These are phyloP conservation scores for Vaccinium corymbosum DNA, from an alignment of 148 eudicot genomes.

Conservation along the genomic window DNA sequence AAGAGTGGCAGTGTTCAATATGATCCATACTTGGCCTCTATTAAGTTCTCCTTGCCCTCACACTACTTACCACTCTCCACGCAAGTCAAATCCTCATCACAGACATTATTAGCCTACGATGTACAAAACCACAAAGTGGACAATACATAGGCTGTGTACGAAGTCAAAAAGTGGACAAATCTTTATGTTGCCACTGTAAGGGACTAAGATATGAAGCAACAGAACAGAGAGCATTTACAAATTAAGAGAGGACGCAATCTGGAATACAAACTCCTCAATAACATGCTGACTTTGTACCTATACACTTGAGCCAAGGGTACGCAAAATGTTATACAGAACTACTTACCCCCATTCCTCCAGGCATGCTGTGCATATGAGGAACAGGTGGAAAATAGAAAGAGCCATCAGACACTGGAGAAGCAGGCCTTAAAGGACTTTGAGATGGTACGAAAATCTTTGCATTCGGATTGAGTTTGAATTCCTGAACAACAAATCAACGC, in stretches of 20 bases:
- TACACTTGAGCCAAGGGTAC: constrained; percentile 3
- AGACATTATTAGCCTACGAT: not conserved
- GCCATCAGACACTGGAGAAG: constrained; percentile 75
- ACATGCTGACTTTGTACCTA: not conserved
- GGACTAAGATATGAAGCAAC: not conserved
- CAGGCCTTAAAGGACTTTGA: constrained; percentile 68
- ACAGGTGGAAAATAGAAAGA: constrained; percentile 71
- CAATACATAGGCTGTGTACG: not conserved
- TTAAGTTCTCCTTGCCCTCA: not conserved
- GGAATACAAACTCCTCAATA: constrained; percentile 7
- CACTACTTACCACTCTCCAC: not conserved
- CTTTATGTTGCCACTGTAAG: not conserved
- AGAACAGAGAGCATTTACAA: not conserved
- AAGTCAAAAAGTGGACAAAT: too few species aligned
- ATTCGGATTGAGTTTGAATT: constrained; percentile 83
- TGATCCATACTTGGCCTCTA: not conserved
- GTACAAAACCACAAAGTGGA: not conserved
- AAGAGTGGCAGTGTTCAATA: not conserved
- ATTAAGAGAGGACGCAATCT: not conserved
- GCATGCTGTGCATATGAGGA: constrained; percentile 84
- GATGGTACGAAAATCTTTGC: constrained; percentile 83
- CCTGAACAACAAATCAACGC: constrained; percentile 40
- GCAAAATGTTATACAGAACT: not conserved
- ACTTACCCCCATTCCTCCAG: constrained; percentile 90
- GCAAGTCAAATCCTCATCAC: not conserved